These are phyloP conservation scores for Quambalaria eucalypti DNA, from an alignment of 1,284 basidiomycete genomes.

Conservation along the genomic window DNA sequence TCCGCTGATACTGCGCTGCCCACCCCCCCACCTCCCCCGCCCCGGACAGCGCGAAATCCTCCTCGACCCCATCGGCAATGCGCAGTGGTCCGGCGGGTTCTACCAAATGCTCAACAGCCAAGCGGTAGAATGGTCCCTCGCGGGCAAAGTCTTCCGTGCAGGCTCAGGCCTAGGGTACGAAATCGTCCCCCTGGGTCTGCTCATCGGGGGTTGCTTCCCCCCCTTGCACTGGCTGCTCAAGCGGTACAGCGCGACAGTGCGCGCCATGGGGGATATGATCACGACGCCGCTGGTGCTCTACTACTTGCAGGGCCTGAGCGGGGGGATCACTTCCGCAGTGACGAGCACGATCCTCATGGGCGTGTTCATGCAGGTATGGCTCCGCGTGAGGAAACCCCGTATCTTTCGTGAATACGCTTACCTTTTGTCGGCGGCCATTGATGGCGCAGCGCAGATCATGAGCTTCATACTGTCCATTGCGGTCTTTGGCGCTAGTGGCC, in stretches of 20 bases:
- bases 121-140: constrained; percentile 24
- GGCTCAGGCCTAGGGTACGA: constrained; percentile 11
- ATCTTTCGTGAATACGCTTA: constrained; percentile 50
- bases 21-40: no score
- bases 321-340: constrained; percentile 57
- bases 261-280: background rate
- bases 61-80: constrained; percentile 18
- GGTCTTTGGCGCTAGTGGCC: constrained; percentile 60
- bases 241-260: background rate
- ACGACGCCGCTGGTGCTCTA: background rate
- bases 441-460: constrained; percentile 62
- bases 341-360: constrained; percentile 56
- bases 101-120: background rate
- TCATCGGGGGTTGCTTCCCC: constrained; percentile 13
- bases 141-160: constrained; percentile 10
- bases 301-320: background rate
- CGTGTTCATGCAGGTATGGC: background rate
- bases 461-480: constrained; percentile 62
- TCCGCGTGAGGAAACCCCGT: background rate
- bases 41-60: constrained; percentile 19
- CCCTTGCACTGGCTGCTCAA: constrained; percentile 9
- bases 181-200: constrained; percentile 16
- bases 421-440: constrained; percentile 59
- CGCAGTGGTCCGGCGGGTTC: constrained; percentile 17
- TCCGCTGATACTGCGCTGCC: no score